Evolutionary conservation across 2,329 filamentous ascomycete genomes (phyloP), one percentile per base, ranked within the genome.

Genomic region (Verticillium alfalfae): DNA sequence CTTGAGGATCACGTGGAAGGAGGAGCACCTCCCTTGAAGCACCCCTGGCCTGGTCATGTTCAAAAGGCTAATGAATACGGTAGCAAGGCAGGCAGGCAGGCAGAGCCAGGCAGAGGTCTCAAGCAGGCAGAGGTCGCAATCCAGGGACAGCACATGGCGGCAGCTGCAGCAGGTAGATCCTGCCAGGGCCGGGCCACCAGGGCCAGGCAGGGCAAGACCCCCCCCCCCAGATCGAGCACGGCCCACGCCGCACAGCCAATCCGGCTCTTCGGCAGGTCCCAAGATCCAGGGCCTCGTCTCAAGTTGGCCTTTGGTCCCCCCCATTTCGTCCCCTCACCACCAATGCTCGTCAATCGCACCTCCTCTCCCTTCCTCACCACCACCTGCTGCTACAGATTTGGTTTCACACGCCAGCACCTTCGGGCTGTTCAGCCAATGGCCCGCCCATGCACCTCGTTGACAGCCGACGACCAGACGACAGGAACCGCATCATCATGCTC

Each of bases 341-440:
- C 61, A 65, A 60, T 63, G 59, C 63, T 63, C 45, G 45, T 52
- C n/a, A 52, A 22, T 18, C 45, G 45, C 45, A 8, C n/a, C 22
- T 52, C 18, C 18, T 60, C 2, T 31, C 26, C 26, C 26, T 5
- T 31, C 26, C 26, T 31, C 61, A 65, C 36, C 37, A 62, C 52
- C 59, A 57, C 58, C 55, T 57, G 52, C 34, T 63, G 64, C 59
- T 62, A 65, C 63, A 49, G 60, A 31, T 59, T 39, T 41, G 37
- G 64, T 66, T 66, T 66, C 64, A 66, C 57, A 41, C 41, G 37
- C 57, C 57, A 49, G 57, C 57, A 41, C 36, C 38, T 34, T 31
- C 38, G 31, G 34, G 38, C 57, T 34, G 13, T 5, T 31, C 41
- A 26, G 34, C 58, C 58, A 59, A 59, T 59, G 34, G 38, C 39